A percentile compares a stretch with the other conserved stretches of the same genome.
These are phyloP conservation scores for Rubroboletus pulcherrimus DNA, from an alignment of 768 basidiomycete species.

Conservation along the genomic window DNA sequence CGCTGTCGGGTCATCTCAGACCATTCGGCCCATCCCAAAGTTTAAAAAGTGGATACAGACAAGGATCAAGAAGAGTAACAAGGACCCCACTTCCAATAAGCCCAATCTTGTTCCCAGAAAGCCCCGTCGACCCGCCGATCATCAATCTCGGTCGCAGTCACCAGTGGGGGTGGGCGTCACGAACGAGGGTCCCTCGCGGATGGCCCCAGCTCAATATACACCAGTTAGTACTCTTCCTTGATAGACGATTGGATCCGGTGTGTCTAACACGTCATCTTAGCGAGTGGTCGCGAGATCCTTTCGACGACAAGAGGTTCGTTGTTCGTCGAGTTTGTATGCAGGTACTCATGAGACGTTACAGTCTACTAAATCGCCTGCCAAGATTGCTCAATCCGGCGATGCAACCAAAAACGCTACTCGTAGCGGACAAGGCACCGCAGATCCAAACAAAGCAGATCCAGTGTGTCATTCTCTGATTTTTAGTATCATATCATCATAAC, in stretches of 20 bases:
- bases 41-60: not conserved
- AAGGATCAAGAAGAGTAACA: not conserved
- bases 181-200: not conserved
- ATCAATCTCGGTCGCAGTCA: not conserved
- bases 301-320: too few relatives aligned
- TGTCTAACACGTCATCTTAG: not conserved
- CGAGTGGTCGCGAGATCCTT: not conserved
- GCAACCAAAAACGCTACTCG: too few relatives aligned
- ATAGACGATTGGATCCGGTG: accelerated
- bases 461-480: too few relatives aligned
- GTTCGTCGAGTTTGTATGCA: too few relatives aligned
- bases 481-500: too few relatives aligned
- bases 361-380: too few relatives aligned
- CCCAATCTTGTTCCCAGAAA: not conserved
- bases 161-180: not conserved
- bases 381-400: too few relatives aligned
- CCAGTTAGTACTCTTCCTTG: not conserved
- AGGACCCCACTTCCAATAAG: not conserved
- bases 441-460: too few relatives aligned
- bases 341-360: too few relatives aligned
- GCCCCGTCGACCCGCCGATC: not conserved
- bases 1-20: not conserved
- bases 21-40: too few relatives aligned
- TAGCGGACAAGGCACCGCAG: too few relatives aligned
- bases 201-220: not conserved